Percentiles rank a stretch among this genome's conserved stretches.
phyloP scores from a whole-genome alignment of 345 rosid species.

The Xanthoceras sorbifolium region DNA sequence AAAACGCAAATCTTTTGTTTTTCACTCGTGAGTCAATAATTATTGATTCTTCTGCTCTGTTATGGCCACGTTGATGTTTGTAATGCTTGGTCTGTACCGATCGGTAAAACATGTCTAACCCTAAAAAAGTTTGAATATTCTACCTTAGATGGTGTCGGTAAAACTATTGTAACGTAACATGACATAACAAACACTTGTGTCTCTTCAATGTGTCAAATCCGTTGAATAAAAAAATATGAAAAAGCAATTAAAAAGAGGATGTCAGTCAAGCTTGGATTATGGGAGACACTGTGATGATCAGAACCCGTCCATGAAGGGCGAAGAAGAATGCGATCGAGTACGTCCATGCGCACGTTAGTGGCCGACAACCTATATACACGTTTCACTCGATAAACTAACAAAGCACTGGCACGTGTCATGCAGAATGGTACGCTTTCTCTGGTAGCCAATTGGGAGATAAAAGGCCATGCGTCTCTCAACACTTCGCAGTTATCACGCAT shows the following conservation, averaged over 20 bases:
- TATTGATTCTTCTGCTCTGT: not conserved
- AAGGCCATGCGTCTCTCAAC: constrained; percentile 5
- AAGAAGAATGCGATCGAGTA: constrained; percentile 4
- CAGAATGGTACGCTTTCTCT: constrained; percentile 12
- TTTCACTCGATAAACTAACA: constrained; percentile 2
- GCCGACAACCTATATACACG: constrained; percentile 44
- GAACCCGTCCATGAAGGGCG: not conserved
- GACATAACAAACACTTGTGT: not conserved
- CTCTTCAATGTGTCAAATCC: not conserved
- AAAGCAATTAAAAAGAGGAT: not conserved
- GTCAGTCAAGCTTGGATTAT: constrained; percentile 24
- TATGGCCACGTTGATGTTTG: too few species aligned
- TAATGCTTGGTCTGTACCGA: too few species aligned
- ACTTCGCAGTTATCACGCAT: not conserved
- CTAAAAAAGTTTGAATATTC: too few species aligned
- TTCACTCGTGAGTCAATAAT: not conserved
- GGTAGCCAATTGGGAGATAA: not conserved
- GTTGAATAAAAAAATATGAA: not conserved
- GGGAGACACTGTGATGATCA: constrained; percentile 31
- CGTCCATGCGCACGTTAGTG: constrained; percentile 30
- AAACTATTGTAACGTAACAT: not conserved
- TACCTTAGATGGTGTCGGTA: not conserved
- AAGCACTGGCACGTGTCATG: constrained; percentile 19
- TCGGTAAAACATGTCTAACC: too few species aligned
- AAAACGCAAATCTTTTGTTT: not conserved